phyloP scores from a whole-genome alignment of 306 rosid species.

The Gynostemma pentaphyllum region DNA sequence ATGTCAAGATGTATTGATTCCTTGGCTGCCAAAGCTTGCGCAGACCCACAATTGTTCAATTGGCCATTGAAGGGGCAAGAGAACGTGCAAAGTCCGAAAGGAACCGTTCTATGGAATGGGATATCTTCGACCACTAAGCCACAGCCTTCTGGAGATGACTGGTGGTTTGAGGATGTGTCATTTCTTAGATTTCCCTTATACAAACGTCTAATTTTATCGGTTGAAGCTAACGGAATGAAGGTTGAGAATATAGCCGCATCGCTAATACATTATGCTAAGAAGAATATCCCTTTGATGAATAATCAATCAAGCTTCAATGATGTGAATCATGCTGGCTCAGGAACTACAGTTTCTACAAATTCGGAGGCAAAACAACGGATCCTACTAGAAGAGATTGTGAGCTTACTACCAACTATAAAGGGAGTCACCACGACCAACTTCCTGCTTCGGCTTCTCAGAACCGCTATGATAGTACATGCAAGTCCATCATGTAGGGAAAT shows the following conservation, averaged over 20 bases:
- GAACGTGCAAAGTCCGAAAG: constrained; percentile 19
- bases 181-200: constrained; percentile 43
- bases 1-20: constrained; percentile 80
- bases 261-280: constrained; percentile 41
- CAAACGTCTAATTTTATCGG: constrained; percentile 41
- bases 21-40: constrained; percentile 56
- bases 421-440: constrained; percentile 44
- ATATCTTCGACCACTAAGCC: constrained; percentile 30
- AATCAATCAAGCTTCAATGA: constrained; percentile 49
- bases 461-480: constrained; percentile 62
- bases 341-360: constrained; percentile 22
- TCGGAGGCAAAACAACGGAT: constrained; percentile 53
- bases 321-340: constrained; percentile 25
- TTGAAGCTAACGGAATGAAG: constrained; percentile 63
- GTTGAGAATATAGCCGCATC: constrained; percentile 48
- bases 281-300: constrained; percentile 54
- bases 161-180: constrained; percentile 83
- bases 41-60: constrained; percentile 42
- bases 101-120: constrained; percentile 36
- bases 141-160: constrained; percentile 25
- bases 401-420: constrained; percentile 46
- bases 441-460: constrained; percentile 49
- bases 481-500: constrained; percentile 54
- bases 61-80: constrained; percentile 31
- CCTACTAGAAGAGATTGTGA: constrained; percentile 58